Base-by-base conservation (phyloP, 2,329 filamentous ascomycete genomes). In the Diaporthe longicolla region DNA sequence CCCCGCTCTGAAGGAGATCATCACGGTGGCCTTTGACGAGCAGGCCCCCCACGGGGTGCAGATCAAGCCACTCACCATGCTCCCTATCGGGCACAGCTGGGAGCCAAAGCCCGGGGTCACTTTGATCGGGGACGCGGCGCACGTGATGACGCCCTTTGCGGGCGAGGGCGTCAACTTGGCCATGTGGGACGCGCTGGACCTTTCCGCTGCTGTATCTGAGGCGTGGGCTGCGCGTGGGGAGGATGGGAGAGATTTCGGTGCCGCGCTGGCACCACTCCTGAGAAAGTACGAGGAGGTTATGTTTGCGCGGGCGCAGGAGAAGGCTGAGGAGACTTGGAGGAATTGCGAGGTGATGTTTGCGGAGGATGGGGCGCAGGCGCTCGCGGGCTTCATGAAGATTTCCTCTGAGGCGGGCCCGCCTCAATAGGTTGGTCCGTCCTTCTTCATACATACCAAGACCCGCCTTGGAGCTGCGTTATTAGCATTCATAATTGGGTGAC, bases 101-200 rank as follows among this genome's bases (percentile, higher is more conserved):
- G 75, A 82, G 7, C 75, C 81, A 15, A 77, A 79, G 5, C 50
- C 81, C 0, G 86, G 87, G 4, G 81, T 86, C 4, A 88, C 89
- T 0, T 79, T 91, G 17, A 79, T 90, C 24, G 89, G 89, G 4
- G 88, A 90, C 76, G 87, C 88, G 0, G 88, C 88, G 10, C 88
- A 90, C 78, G 76, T 89, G 17, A 87, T 89, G 84, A 85, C 84
- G 4, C 86, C 87, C 0, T 87, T 85, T 73, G 85, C 84, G 0
- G 89, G 89, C 4, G 87, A 88, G 65, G 88, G 89, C 1, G 88
- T 89, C 50, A 90, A 90, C 76, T 77, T 85, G 3, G 87, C 85
- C 0, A 86, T 90, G 85, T 79, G 81, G 48, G 88, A 90, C 77
- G 82, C 87, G 0, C 76, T 88, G n/a, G 80, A 85, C 19, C 79